phyloP scores from a whole-genome alignment of 1,284 basidiomycete genomes.

The Termitomyces sp. region DNA sequence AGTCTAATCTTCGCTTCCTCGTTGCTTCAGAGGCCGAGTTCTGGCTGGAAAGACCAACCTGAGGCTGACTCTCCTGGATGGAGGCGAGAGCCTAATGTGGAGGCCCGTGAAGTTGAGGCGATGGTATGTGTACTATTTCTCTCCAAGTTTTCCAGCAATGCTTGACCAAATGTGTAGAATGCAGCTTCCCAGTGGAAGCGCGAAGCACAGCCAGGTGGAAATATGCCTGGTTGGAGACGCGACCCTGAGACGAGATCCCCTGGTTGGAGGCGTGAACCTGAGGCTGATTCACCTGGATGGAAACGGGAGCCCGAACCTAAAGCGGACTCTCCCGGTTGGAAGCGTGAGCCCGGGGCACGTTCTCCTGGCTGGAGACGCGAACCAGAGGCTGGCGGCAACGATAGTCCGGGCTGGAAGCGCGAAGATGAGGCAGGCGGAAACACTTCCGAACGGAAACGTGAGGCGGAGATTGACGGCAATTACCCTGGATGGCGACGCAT shows the following conservation, averaged over 20 bases:
- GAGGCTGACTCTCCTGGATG: conserved; percentile 12
- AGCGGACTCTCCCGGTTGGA: conserved; percentile 1
- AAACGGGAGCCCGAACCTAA: conserved; percentile 13
- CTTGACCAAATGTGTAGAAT: background rate
- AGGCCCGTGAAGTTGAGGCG: conserved; percentile 7
- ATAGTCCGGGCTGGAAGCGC: conserved; percentile 4
- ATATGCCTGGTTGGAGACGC: conserved; percentile 5
- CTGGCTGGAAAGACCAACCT: conserved; percentile 7
- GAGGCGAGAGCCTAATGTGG: conserved; percentile 12
- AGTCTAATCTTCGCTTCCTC: background rate
- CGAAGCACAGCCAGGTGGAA: background rate
- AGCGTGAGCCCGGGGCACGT: conserved; percentile 6
- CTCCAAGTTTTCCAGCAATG: background rate
- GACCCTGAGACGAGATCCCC: conserved; percentile 10
- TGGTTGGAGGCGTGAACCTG: conserved; percentile 18
- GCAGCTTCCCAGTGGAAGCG: conserved; percentile 1
- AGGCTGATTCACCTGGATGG: conserved; percentile 10
- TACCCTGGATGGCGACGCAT: conserved; percentile 1
- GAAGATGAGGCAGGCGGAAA: background rate
- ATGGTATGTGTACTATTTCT: background rate
- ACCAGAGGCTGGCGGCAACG: background rate
- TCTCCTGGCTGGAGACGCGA: conserved; percentile 15
- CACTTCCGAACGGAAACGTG: conserved; percentile 19
- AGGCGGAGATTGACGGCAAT: background rate
- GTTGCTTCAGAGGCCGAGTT: background rate